Evolutionary conservation across 2,329 filamentous ascomycete genomes (phyloP).

Genomic region (Aspergillus hortae): DNA sequence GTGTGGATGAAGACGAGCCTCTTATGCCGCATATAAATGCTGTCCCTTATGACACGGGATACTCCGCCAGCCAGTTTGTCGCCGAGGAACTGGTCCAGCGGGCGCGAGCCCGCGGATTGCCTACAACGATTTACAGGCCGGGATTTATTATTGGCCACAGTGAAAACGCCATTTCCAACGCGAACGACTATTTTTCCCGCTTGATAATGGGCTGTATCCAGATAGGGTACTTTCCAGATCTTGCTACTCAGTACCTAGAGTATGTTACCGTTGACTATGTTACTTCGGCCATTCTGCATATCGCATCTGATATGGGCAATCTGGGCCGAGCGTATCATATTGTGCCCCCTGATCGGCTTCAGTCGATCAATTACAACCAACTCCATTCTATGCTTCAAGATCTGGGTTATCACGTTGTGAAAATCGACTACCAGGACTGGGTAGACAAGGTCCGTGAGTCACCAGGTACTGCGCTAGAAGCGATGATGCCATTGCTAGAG

Average conservation of each 20-base stretch:
- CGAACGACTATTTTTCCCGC: constrained; percentile 1
- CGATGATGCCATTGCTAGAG: constrained; percentile 1
- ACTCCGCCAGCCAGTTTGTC: background rate
- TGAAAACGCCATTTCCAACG: background rate
- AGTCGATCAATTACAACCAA: background rate
- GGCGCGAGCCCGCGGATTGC: background rate
- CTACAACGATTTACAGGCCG: background rate
- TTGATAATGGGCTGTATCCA: constrained; percentile 1
- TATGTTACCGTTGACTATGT: constrained; percentile 3
- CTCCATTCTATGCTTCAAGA: background rate
- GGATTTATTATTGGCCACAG: constrained; percentile 2
- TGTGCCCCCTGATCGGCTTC: background rate
- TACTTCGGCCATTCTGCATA: background rate
- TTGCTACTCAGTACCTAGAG: background rate
- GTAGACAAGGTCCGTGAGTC: background rate
- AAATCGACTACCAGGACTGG: background rate
- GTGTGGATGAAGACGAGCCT: background rate
- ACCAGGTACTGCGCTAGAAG: background rate
- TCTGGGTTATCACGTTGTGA: background rate
- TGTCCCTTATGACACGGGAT: constrained; percentile 2
- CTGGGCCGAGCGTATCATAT: background rate
- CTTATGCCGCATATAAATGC: background rate
- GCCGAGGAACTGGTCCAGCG: background rate
- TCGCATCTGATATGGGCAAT: background rate
- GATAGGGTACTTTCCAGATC: background rate